Conservation (phyloP, 1,284 basidiomycete genomes). For the Ustilago shanxiensis region DNA sequence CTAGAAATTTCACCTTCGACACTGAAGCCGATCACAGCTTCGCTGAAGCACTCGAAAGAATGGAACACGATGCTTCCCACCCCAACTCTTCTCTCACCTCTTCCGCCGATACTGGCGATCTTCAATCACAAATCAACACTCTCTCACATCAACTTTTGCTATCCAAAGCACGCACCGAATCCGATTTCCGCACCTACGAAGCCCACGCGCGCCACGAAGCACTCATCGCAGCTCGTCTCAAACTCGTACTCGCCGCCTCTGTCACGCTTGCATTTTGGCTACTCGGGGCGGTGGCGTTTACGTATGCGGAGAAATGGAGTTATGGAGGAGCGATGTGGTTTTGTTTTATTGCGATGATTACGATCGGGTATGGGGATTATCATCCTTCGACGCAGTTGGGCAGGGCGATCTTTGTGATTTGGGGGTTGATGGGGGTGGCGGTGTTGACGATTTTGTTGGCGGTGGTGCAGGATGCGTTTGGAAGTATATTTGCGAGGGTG, state of each 20-base stretch:
- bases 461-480: conserved; percentile 73
- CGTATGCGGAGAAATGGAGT: conserved; percentile 74
- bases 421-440: conserved; percentile 75
- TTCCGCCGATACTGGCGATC: conserved; percentile 24
- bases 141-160: conserved; percentile 27
- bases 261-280: conserved; percentile 73
- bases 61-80: conserved; percentile 28
- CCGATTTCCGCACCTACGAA: conserved; percentile 37
- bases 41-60: conserved; percentile 27
- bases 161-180: conserved; percentile 25
- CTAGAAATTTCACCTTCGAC: conserved; percentile 32
- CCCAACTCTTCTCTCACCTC: background rate
- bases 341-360: conserved; percentile 73
- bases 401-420: conserved; percentile 82
- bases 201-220: conserved; percentile 30
- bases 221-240: conserved; percentile 22
- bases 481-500: conserved; percentile 38
- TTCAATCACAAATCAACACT: conserved; percentile 31
- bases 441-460: conserved; percentile 60
- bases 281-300: conserved; percentile 76
- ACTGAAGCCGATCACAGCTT: conserved; percentile 17
- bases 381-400: conserved; percentile 72
- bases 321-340: conserved; percentile 76
- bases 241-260: conserved; percentile 27
- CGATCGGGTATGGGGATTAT: conserved; percentile 61